phyloP scores from a whole-genome alignment of 2,329 filamentous ascomycete species.

The Talaromyces sp. region DNA sequence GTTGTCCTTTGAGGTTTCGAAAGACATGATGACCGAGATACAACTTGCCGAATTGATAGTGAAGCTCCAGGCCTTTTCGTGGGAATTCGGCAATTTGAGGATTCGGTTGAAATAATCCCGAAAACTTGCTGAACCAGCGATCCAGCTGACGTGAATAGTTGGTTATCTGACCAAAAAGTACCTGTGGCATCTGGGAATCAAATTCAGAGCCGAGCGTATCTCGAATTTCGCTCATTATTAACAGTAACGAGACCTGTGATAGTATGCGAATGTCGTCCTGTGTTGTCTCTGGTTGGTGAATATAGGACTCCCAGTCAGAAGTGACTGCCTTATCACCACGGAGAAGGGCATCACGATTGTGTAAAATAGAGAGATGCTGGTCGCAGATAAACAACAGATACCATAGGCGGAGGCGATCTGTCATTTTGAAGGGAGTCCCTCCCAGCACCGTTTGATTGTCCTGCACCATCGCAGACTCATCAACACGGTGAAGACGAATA shows the following conservation, averaged over 20 bases:
- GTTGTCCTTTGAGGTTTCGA: constrained; percentile 21
- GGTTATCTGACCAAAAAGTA: constrained; percentile 22
- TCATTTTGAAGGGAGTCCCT: constrained; percentile 14
- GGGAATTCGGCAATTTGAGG: constrained; percentile 41
- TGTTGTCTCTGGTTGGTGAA: constrained; percentile 26
- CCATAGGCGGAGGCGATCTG: constrained; percentile 29
- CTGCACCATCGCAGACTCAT: constrained; percentile 23
- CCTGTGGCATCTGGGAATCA: constrained; percentile 21
- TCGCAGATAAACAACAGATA: constrained; percentile 33
- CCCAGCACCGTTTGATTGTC: not conserved
- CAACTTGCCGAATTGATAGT: constrained; percentile 45
- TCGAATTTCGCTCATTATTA: constrained; percentile 33
- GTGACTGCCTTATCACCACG: constrained; percentile 32
- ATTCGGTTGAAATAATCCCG: constrained; percentile 24
- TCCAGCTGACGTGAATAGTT: constrained; percentile 25
- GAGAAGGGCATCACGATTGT: constrained; percentile 31
- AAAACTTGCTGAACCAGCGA: constrained; percentile 26
- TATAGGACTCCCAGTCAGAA: constrained; percentile 29
- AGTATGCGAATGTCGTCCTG: constrained; percentile 30
- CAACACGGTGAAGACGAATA: constrained; percentile 33
- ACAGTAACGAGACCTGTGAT: constrained; percentile 30
- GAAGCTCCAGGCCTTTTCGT: constrained; percentile 40
- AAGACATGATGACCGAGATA: constrained; percentile 44
- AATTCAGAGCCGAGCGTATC: constrained; percentile 30
- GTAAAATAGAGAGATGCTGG: constrained; percentile 32